Conservation (phyloP, 169 alveolate genomes). For the Cryptosporidium xiaoi region DNA sequence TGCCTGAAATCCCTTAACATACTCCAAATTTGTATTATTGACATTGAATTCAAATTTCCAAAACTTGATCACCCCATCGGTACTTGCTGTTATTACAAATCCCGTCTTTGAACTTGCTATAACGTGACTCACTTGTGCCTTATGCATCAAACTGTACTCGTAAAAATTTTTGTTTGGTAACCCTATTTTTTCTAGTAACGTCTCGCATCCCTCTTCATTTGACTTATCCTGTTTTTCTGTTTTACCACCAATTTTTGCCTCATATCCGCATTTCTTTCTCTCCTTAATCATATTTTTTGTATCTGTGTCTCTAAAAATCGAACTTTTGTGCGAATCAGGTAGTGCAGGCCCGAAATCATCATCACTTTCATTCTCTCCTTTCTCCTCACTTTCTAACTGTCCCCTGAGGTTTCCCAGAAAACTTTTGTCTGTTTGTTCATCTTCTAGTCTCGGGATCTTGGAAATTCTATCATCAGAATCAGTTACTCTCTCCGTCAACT, state of each 20-base stretch:
- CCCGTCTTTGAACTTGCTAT: constrained; percentile 87
- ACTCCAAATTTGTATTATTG: constrained; percentile 83
- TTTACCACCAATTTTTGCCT: not conserved
- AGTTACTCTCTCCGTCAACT: too few relatives aligned
- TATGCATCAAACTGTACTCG: constrained; percentile 91
- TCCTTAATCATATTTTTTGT: not conserved
- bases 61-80: constrained; percentile 96
- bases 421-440: too few relatives aligned
- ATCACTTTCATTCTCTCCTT: not conserved
- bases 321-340: not conserved
- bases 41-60: constrained; percentile 91
- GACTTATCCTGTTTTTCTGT: not conserved
- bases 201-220: constrained; percentile 29
- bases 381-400: not conserved
- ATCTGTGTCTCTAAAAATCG: not conserved
- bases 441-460: too few relatives aligned
- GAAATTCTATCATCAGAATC: too few relatives aligned
- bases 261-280: too few relatives aligned
- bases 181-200: constrained; percentile 78
- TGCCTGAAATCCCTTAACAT: constrained; percentile 95
- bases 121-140: constrained; percentile 86
- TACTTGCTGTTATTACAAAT: constrained; percentile 93
- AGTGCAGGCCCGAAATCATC: not conserved
- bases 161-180: constrained; percentile 87
- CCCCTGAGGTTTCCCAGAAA: not conserved